A percentile compares a stretch with the other conserved stretches of the same genome.
phyloP scores from a whole-genome alignment of 345 rosid genomes.

The Combretum micranthum region DNA sequence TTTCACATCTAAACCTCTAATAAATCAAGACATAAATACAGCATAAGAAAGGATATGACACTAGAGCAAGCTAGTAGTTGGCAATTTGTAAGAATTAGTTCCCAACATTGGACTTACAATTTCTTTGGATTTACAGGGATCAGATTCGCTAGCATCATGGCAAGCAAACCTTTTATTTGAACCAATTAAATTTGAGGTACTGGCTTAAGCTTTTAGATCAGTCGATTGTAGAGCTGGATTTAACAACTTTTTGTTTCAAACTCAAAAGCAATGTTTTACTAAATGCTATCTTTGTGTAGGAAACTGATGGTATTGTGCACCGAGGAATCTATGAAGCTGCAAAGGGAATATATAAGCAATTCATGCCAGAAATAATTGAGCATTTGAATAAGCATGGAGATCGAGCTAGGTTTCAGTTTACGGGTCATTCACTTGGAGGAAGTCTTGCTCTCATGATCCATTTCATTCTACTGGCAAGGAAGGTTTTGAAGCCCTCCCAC shows the following conservation, averaged over 20 bases:
- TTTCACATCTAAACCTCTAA: neutral
- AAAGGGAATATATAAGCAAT: conserved; percentile 74
- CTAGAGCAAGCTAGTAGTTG: no score
- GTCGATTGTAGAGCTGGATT: neutral
- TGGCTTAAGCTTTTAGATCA: neutral
- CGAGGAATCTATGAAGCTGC: conserved; percentile 97
- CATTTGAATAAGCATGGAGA: conserved; percentile 55
- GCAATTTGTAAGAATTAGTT: no score
- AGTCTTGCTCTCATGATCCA: conserved; percentile 71
- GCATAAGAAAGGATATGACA: no score
- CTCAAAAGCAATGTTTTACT: neutral
- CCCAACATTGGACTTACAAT: no score
- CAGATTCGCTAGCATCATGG: conserved; percentile 90
- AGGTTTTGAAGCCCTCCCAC: conserved; percentile 42
- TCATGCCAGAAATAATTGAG: conserved; percentile 64
- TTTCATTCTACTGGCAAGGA: conserved; percentile 62
- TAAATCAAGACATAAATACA: no score
- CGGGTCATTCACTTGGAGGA: conserved; percentile 95
- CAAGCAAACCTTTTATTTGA: conserved; percentile 88
- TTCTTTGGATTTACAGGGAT: conserved; percentile 42
- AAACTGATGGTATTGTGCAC: conserved; percentile 70
- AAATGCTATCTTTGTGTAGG: conserved; percentile 29
- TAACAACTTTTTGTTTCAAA: no score
- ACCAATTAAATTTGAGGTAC: conserved; percentile 80
- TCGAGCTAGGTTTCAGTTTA: conserved; percentile 71